phyloP scores from a whole-genome alignment of 2,329 filamentous ascomycete species.

The Aureobasidium sp. region DNA sequence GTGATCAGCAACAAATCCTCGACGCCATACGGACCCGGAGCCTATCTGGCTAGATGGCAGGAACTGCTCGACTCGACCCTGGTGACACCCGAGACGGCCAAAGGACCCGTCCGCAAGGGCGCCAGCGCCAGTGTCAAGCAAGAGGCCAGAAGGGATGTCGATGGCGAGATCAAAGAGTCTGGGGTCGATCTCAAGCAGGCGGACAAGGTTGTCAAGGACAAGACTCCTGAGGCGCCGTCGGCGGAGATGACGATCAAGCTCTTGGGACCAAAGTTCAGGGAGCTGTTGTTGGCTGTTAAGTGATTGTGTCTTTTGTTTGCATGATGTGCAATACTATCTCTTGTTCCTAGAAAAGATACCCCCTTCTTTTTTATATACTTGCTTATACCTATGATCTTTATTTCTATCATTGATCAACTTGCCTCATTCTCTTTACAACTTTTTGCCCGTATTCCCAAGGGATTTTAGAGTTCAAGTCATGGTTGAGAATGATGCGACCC shows the following conservation, averaged over 20 bases:
- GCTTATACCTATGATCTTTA: too few species aligned
- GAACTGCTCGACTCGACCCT: conserved; percentile 60
- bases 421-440: too few species aligned
- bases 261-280: conserved; percentile 28
- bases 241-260: conserved; percentile 27
- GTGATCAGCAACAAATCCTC: conserved; percentile 41
- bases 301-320: background rate
- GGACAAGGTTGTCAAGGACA: conserved; percentile 26
- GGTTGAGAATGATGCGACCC: too few species aligned
- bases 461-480: too few species aligned
- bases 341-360: background rate
- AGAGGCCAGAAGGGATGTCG: conserved; percentile 30
- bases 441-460: too few species aligned
- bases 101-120: conserved; percentile 45
- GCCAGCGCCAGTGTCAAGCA: conserved; percentile 31
- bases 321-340: background rate
- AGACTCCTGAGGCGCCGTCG: conserved; percentile 27
- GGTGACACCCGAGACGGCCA: conserved; percentile 54
- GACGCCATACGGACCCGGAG: conserved; percentile 57
- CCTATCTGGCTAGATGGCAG: conserved; percentile 68
- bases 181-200: conserved; percentile 25
- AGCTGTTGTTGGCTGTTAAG: conserved; percentile 21
- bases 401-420: too few species aligned
- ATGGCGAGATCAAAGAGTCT: conserved; percentile 24
- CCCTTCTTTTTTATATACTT: too few species aligned